Base-by-base conservation (phyloP, 495 filamentous ascomycete genomes). In the Xylaria bambusicola region DNA sequence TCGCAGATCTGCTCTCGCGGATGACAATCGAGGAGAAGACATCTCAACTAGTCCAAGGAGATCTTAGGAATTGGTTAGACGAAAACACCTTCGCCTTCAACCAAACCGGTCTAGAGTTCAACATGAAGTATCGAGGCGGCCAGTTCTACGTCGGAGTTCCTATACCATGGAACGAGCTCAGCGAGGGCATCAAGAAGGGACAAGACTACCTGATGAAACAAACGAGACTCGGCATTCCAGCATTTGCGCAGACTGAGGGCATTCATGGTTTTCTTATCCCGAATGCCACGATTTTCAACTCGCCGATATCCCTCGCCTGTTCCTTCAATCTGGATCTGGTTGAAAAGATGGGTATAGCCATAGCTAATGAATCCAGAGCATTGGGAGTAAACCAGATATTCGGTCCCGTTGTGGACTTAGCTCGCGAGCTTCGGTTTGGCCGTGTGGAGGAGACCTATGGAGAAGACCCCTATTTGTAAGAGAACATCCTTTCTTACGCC, bases 231-330 rank as follows among this genome's bases (percentile, higher is more conserved):
- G 86, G 86, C 7, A 88, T 89, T 52, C 85, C 88, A 20, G 86
- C 86, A 1, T 74, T 89, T 54, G 86, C 88, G 10, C 87, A 89
- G 69, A 86, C 79, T 1, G 88, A 91, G 71, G 82, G 82, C 70
- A 87, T 90, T 50, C 87, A 90, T 62, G 87, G 87, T 0, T 88
- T 89, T 52, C 68, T 89, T 47, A 78, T 86, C 46, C 82, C 79
- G 18, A 89, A 89, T 72, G 87, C 87, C 12, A 89, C 87, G 0
- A 89, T 90, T 48, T 90, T 88, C 78, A 89, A 89, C 65, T 88
- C 84, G 3, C 86, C 87, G 0, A 90, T 90, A 67, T 86, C 74
- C 18, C 82, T 88, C 62, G 86, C 82, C 17, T 88, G 84, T 67
- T 85, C 87, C 4, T 89, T 81, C 63, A 86, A 89, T 53, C 79